Base-by-base conservation (phyloP, 345 rosid species). In the Pugionium dolabratum region DNA sequence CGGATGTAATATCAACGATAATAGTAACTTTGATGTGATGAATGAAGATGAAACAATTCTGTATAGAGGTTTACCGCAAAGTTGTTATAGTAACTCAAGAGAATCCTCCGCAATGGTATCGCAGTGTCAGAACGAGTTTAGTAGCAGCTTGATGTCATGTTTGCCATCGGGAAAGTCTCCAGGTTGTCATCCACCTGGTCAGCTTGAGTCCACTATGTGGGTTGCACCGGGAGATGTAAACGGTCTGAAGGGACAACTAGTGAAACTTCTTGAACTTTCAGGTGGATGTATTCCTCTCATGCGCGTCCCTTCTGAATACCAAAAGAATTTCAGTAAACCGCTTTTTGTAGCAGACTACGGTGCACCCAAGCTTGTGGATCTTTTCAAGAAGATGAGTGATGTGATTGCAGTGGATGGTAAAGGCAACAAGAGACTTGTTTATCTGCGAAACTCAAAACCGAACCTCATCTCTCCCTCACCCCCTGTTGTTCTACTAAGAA, bases 171-270 rank as follows among this genome's bases (percentile, higher is more conserved):
- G 75, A 37, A 92, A 92, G 77, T 75, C 52, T 49, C 30, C 78
- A 3, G 72, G 63, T 34, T 83, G 71, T 64, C 72, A 77, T 59
- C 71, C 80, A 61, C 79, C 57, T 6, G 96, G 90, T 69, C 85
- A 79, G 40, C 81, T 71, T 78, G 86, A 85, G 78, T 73, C 85
- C 0, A 69, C 80, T 1, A 79, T 83, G 87, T 90, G 96, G 95
- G 92, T 88, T 3, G 95, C 88, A 54, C 99, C 97, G 1, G 99
- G 99, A 43, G 97, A 88, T 69, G 62, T 90, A 11, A 87, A 84
- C 27, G 96, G 99, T 41, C 63, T 95, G 62, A 94, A 83, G 75
- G 76, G 76, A 25, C 96, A 88, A 75, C 55, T 94, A 43, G 82
- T 90, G 43, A 94, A 85, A 79, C 73, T 94, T 75, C 84, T 94